Evolutionary conservation across 2,329 filamentous ascomycete species (phyloP), one percentile per base, ranked within the genome.

Genomic region (Sclerotinia glacialis): DNA sequence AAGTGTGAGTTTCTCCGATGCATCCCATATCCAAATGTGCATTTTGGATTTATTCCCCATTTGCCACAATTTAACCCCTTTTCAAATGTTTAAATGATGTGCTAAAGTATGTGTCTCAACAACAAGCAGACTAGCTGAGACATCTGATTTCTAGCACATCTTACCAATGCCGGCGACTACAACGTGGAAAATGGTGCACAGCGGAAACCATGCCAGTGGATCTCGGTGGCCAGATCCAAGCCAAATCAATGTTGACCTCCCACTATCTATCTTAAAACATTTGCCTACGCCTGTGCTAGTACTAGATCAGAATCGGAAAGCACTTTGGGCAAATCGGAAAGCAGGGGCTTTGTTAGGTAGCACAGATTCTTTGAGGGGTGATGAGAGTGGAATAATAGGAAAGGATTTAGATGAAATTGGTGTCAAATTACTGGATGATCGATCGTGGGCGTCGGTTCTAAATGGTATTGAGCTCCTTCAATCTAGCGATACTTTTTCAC

Each of bases 231-330:
- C 31, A 31, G 53, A 21, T 31, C 8, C 23, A 14, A 47, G 21
- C 12, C 44, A 18, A 14, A 44, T 7, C 18, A n/a, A 50, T 44
- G 66, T 71, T 26, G 69, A 72, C 34, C 52, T 73, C 16, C 69
- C 72, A 63, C 54, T 72, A 8, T 65, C 70, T 21, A 68, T 69
- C 49, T 68, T 73, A 8, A 67, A 66, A 50, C 44, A 67, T 31
- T 49, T 72, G 4, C 72, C 69, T 14, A 70, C 69, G 3, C 71
- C 71, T 9, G 67, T 72, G 23, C 47, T 73, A 12, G 67, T 71
- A 12, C 55, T 73, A 8, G 70, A 71, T 18, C 63, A 68, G n/a
- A 23, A 55, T 21, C 63, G 66, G 28, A 69, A 53, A 21, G 28
- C 60, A 6, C 46, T 71, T n/a, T 70, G 69, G 64, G 60, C 66